Evolutionary conservation across 805 yeast genomes (phyloP), one percentile per base, ranked within the genome.

Genomic region (Wickerhamomyces pijperi): DNA sequence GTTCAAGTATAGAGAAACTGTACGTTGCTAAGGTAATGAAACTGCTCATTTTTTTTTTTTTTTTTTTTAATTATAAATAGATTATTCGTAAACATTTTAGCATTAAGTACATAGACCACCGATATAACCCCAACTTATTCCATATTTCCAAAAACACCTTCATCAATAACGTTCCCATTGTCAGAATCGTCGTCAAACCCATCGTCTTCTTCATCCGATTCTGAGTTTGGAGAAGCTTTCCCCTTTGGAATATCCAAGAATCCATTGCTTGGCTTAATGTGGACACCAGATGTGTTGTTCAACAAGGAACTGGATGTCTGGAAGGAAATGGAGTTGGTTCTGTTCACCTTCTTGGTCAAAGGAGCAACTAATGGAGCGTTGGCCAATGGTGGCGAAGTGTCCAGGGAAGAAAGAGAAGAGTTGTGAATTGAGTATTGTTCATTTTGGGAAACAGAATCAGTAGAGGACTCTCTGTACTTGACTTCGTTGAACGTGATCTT

Each of bases 291-390:
- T 19, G 38, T 3, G 28, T 29, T 15, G 4, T 23, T 23, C 8
- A 20, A 36, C 15, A 35, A 13, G 5, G 47, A 38, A 12, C 19
- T 46, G 14, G 36, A 40, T 9, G 46, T 37, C 18, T 41, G 39
- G 7, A 43, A 41, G 5, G 71, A 63, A 9, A 65, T 53, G 5
- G 75, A 70, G 41, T 58, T 58, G 21, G 68, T 61, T 46, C 75
- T 53, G 34, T 54, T 42, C 18, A 58, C 45, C 9, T 39, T 34
- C 29, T 42, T 45, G 8, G 34, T 39, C 28, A 28, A n/a, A 38
- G 36, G 15, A 38, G 38, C 23, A 37, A 40, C 5, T 39, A 38
- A 9, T 16, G 28, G 28, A 17, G 19, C 25, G 36, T 31, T 28
- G 42, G 38, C 15, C 34, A 36, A 19, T 31, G 31, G 35, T 25